Conservation (phyloP, 108 stramenopile species). For the Nannochloropsis salina region DNA sequence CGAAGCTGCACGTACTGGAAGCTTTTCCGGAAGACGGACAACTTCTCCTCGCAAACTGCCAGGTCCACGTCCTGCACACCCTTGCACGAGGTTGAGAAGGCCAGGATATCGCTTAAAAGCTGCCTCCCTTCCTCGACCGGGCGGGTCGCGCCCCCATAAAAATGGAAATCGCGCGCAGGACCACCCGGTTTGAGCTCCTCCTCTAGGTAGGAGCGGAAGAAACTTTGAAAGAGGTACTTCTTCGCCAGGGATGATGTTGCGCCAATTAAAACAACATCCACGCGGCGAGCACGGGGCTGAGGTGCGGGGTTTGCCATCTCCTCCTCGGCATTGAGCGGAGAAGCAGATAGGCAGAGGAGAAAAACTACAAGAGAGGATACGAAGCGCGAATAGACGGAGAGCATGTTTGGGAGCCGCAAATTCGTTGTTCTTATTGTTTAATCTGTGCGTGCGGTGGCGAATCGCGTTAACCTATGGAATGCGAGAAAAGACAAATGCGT, state of each 20-base stretch:
- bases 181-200: not conserved
- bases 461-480: too few relatives aligned
- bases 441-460: too few relatives aligned
- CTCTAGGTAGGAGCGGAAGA: not conserved
- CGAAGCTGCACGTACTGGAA: not conserved
- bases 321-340: not conserved
- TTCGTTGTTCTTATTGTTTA: too few relatives aligned
- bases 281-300: not conserved
- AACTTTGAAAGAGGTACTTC: not conserved
- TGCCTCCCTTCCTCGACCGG: not conserved
- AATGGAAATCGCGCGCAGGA: not conserved
- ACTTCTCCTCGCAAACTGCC: not conserved
- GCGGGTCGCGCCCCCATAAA: constrained; percentile 18
- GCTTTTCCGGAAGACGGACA: not conserved
- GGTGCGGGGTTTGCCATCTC: not conserved
- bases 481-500: too few relatives aligned
- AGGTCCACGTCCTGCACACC: not conserved
- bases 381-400: too few relatives aligned
- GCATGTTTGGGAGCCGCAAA: too few relatives aligned
- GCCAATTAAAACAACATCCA: not conserved
- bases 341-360: not conserved
- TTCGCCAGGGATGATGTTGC: not conserved
- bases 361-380: not conserved
- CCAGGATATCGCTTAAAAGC: not conserved
- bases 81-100: not conserved